Evolutionary conservation across 192 early-diverging fungal species (phyloP), one percentile per base, ranked within the genome.

Genomic region (Entomortierella lignicola): DNA sequence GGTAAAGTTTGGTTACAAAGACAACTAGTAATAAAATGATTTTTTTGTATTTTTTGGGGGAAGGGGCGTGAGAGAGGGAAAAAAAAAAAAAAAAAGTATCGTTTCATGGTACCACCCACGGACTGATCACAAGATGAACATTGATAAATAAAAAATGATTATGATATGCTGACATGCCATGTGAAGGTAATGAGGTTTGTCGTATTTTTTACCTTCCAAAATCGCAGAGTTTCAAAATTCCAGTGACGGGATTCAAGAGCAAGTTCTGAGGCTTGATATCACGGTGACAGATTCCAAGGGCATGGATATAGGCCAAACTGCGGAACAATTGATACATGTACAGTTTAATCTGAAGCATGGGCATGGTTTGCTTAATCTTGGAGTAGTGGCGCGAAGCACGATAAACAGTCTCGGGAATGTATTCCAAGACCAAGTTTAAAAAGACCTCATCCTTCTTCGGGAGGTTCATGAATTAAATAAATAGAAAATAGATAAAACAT

Each of bases 201-300:
- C 17, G 5, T 50, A 21, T 50, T 11, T 26, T 26, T 37, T 80
- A 87, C 85, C 84, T 88, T 64, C 98, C 98, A 87, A 99, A 99
- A 80, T 99, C 98, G 80, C 97, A 98, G 47, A 99, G 88, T 79
- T 98, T 99, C 55, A 99, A 86, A 58, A 98, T 90, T 25, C 97
- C 96, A 18, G 90, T 92, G 21, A 87, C 63, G 56, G 94, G 94
- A 81, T 98, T 93, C 54, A 99, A 83, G 50, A 99, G 86, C 83
- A 99, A 81, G 81, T 99, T 99, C 83, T 98, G 98, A 62, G 98
- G 98, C 86, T 99, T 99, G 82, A 99, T 98, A 81, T 99, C 98
- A 69, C 98, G 92, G 75, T 99, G 98, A 82, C 98, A 99, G 73
- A 99, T 98, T 29, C 97, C 98, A 55, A 97, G 85, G 47, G 94